A percentile compares a stretch with the other conserved stretches of the same genome.
These are phyloP conservation scores for Microbotryum violaceum DNA, from an alignment of 1,284 basidiomycete genomes.

Conservation along the genomic window DNA sequence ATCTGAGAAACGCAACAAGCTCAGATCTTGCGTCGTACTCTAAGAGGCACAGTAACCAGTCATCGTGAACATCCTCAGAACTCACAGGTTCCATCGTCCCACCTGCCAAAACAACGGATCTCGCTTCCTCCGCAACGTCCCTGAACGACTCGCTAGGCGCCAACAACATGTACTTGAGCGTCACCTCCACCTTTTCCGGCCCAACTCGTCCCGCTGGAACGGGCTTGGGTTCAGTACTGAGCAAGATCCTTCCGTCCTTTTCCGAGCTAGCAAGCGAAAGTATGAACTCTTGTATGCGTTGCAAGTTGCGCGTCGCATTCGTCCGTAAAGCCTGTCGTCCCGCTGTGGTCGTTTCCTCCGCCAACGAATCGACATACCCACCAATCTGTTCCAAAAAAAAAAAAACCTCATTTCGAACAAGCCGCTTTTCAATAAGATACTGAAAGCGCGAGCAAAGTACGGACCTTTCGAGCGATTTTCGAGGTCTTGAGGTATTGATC, in stretches of 20 bases:
- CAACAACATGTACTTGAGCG: constrained; percentile 86
- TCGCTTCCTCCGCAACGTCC: constrained; percentile 68
- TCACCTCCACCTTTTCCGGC: constrained; percentile 41
- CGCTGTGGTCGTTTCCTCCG: constrained; percentile 48
- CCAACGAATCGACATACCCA: constrained; percentile 34
- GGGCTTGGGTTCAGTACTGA: constrained; percentile 28
- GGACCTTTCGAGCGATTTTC: constrained; percentile 57
- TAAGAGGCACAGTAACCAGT: background rate
- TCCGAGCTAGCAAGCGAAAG: constrained; percentile 69
- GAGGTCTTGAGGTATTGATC: constrained; percentile 74
- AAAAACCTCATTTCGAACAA: background rate
- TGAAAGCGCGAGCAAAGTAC: background rate
- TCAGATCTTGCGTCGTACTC: background rate
- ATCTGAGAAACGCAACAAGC: constrained; percentile 50
- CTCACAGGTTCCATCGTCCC: constrained; percentile 94
- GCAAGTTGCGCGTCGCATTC: constrained; percentile 46
- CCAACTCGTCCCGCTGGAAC: background rate
- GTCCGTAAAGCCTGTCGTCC: constrained; percentile 54
- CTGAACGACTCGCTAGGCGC: constrained; percentile 83
- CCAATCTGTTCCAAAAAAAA: constrained; percentile 39
- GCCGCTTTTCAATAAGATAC: no score
- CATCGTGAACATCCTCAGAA: background rate
- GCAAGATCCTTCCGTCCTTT: constrained; percentile 56
- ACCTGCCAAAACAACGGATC: constrained; percentile 80
- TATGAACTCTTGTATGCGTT: constrained; percentile 77